Percentiles rank a stretch among this genome's conserved stretches.
Evolutionary conservation across 2,329 filamentous ascomycete species (phyloP).

Genomic region (Colletotrichum lini): DNA sequence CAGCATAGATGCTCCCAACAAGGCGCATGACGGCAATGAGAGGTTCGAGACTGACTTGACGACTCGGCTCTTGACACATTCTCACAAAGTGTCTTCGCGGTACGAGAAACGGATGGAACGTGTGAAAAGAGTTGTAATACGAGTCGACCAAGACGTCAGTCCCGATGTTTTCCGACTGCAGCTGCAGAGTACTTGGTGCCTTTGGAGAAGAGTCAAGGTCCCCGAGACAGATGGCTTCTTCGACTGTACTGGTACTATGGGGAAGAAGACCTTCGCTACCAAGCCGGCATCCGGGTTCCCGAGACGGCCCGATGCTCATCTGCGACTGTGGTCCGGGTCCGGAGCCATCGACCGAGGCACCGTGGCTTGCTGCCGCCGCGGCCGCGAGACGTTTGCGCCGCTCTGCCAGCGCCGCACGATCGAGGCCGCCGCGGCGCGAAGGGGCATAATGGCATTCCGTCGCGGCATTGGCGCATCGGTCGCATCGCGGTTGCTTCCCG

Average conservation of each 20-base stretch:
- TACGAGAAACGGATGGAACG: constrained; percentile 50
- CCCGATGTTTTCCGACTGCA: constrained; percentile 20
- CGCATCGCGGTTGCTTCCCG: constrained; percentile 62
- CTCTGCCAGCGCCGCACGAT: constrained; percentile 47
- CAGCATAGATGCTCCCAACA: constrained; percentile 53
- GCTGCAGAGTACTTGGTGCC: neutral
- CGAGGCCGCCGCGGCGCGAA: constrained; percentile 63
- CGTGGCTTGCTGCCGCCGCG: constrained; percentile 41
- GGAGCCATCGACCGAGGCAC: neutral
- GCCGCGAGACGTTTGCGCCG: constrained; percentile 48
- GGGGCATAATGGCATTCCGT: constrained; percentile 65
- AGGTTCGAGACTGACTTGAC: constrained; percentile 40
- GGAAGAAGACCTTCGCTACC: constrained; percentile 26
- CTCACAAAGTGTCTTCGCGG: constrained; percentile 44
- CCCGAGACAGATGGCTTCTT: neutral
- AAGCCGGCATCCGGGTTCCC: neutral
- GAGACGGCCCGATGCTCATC: constrained; percentile 35
- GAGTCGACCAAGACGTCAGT: constrained; percentile 48
- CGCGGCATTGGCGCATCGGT: constrained; percentile 58
- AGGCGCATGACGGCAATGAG: constrained; percentile 50
- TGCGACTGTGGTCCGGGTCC: neutral
- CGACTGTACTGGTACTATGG: neutral
- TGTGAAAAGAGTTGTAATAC: constrained; percentile 55
- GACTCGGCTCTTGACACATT: constrained; percentile 22
- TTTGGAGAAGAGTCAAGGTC: no score